Evolutionary conservation across 2,329 filamentous ascomycete genomes (phyloP).

Genomic region (Cladosporium oxysporum): DNA sequence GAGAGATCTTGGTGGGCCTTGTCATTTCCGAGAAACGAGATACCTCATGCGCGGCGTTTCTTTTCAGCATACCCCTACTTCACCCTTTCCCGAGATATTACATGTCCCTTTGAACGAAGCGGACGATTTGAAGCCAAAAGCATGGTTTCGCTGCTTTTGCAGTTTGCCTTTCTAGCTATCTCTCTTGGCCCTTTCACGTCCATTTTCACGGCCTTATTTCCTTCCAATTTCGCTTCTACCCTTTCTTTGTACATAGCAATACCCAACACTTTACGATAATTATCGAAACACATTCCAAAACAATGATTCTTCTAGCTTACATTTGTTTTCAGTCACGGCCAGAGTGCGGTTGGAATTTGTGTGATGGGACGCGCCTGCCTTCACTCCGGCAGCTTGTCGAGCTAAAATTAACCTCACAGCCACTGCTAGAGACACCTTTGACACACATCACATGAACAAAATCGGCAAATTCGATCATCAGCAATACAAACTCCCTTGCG

Average conservation of each 20-base stretch:
- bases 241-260: conserved; percentile 8
- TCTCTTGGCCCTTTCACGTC: neutral
- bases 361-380: conserved; percentile 3
- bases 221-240: neutral
- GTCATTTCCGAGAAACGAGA: conserved; percentile 17
- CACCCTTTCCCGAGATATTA: neutral
- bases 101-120: neutral
- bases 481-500: neutral
- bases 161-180: neutral
- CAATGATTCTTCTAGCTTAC: neutral
- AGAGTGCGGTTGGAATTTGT: neutral
- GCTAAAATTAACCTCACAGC: neutral
- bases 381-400: neutral
- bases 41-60: conserved; percentile 16
- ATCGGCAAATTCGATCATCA: neutral
- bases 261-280: conserved; percentile 1
- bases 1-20: neutral
- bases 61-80: conserved; percentile 1
- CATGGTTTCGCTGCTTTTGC: neutral
- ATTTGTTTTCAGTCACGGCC: neutral
- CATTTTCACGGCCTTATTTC: conserved; percentile 8
- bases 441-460: neutral
- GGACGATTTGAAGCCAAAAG: neutral
- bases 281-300: neutral
- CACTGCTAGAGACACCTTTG: neutral